phyloP scores from a whole-genome alignment of 1,284 basidiomycete genomes.

The Leccinum subrobustum region DNA sequence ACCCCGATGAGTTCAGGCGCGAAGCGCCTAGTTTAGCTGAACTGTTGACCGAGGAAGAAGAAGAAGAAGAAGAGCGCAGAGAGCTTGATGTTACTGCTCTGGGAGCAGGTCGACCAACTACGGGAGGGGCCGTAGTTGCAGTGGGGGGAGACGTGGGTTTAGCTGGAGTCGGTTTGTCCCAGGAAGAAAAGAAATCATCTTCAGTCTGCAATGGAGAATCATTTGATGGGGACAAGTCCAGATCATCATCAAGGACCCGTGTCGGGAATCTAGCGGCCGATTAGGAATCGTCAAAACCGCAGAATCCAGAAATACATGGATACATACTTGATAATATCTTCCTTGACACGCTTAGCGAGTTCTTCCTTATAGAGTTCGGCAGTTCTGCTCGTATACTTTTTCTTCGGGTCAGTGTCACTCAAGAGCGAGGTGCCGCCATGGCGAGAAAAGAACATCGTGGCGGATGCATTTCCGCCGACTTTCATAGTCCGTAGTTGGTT shows the following conservation, averaged over 20 bases:
- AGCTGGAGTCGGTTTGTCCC: conserved; percentile 81
- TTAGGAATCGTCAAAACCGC: background rate
- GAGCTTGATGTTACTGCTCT: conserved; percentile 67
- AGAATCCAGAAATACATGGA: background rate
- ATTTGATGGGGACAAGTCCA: conserved; percentile 44
- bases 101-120: conserved; percentile 38
- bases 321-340: conserved; percentile 71
- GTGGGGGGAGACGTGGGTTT: conserved; percentile 51
- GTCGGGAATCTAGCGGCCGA: conserved; percentile 61
- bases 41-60: conserved; percentile 35
- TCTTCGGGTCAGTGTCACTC: conserved; percentile 77
- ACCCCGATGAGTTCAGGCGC: conserved; percentile 52
- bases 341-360: conserved; percentile 77
- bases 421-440: conserved; percentile 78
- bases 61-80: conserved; percentile 43
- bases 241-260: conserved; percentile 79
- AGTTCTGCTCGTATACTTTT: conserved; percentile 84
- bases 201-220: conserved; percentile 45
- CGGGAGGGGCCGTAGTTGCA: conserved; percentile 36
- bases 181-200: conserved; percentile 94
- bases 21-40: conserved; percentile 50
- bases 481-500: conserved; percentile 95
- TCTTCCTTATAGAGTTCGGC: conserved; percentile 94
- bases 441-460: conserved; percentile 87
- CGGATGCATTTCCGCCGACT: conserved; percentile 90